These are phyloP conservation scores for Coemansia sp. DNA, from an alignment of 192 early-diverging fungal genomes.

Conservation along the genomic window DNA sequence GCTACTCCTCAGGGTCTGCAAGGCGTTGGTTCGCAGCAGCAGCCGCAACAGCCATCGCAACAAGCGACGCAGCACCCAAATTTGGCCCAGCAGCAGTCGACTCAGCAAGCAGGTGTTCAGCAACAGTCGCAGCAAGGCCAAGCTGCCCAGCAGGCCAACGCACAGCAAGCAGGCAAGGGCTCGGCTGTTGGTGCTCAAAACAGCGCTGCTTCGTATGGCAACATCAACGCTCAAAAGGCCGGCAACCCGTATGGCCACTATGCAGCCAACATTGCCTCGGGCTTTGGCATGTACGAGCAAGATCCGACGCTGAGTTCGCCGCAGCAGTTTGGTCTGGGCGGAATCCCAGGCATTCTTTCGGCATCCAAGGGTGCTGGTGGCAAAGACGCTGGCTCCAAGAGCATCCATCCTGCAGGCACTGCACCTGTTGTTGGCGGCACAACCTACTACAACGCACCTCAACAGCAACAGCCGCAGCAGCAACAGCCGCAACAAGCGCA, in stretches of 20 bases:
- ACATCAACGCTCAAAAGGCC: slow-evolving; percentile 48
- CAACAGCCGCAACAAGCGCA: slow-evolving; percentile 22
- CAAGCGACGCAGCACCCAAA: slow-evolving; percentile 38
- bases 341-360: slow-evolving; percentile 49
- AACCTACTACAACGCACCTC: slow-evolving; percentile 53
- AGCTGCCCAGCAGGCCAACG: slow-evolving; percentile 21
- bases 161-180: slow-evolving; percentile 45
- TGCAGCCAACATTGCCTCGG: slow-evolving; percentile 40
- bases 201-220: slow-evolving; percentile 32
- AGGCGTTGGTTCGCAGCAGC: slow-evolving; percentile 37
- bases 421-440: slow-evolving; percentile 50
- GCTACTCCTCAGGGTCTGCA: slow-evolving; percentile 33
- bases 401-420: slow-evolving; percentile 27
- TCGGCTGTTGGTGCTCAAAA: slow-evolving; percentile 18
- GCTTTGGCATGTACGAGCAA: slow-evolving; percentile 48
- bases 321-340: slow-evolving; percentile 48
- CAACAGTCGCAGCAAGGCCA: slow-evolving; percentile 22
- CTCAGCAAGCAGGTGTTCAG: slow-evolving; percentile 19
- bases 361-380: slow-evolving; percentile 29
- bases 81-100: slow-evolving; percentile 26
- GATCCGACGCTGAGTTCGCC: slow-evolving; percentile 45
- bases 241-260: slow-evolving; percentile 51
- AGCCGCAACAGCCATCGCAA: slow-evolving; percentile 33
- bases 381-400: slow-evolving; percentile 39
- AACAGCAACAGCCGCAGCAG: slow-evolving; percentile 48